A percentile compares a stretch with the other conserved stretches of the same genome.
These are phyloP conservation scores for Picea abies DNA, from an alignment of 83 land plant species.

Conservation along the genomic window DNA sequence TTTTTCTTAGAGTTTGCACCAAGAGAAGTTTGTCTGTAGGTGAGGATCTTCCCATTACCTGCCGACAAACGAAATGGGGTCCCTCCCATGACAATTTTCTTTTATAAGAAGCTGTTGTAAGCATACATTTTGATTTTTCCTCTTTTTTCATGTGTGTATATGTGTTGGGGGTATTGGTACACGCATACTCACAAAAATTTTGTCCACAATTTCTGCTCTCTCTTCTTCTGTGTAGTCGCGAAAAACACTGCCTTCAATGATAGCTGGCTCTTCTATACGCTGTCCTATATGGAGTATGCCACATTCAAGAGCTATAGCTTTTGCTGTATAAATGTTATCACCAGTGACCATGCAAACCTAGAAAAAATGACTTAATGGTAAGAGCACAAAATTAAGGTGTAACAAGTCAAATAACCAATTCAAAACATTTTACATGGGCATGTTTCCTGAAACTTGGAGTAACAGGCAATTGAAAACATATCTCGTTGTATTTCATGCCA, in stretches of 20 bases:
- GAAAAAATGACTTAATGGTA: neutral
- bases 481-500: neutral
- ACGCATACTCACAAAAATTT: constrained; percentile 49
- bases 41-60: constrained; percentile 94
- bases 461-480: neutral
- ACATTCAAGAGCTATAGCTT: constrained; percentile 92
- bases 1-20: constrained; percentile 68
- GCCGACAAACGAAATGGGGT: neutral
- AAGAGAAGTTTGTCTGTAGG: constrained; percentile 86
- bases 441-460: neutral
- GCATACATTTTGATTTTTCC: constrained; percentile 19
- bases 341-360: constrained; percentile 98
- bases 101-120: constrained; percentile 21
- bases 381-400: neutral
- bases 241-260: constrained; percentile 65
- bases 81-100: constrained; percentile 11
- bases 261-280: constrained; percentile 17
- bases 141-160: constrained; percentile 16
- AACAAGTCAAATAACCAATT: neutral
- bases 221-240: constrained; percentile 41
- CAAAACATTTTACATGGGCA: neutral
- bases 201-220: constrained; percentile 41
- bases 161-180: constrained; percentile 17
- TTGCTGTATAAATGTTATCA: constrained; percentile 90
- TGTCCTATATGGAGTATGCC: constrained; percentile 56